A percentile compares a stretch with the other conserved stretches of the same genome.
Evolutionary conservation across 352 stramenopile genomes (phyloP).

Genomic region (Saprolegnia parasitica): DNA sequence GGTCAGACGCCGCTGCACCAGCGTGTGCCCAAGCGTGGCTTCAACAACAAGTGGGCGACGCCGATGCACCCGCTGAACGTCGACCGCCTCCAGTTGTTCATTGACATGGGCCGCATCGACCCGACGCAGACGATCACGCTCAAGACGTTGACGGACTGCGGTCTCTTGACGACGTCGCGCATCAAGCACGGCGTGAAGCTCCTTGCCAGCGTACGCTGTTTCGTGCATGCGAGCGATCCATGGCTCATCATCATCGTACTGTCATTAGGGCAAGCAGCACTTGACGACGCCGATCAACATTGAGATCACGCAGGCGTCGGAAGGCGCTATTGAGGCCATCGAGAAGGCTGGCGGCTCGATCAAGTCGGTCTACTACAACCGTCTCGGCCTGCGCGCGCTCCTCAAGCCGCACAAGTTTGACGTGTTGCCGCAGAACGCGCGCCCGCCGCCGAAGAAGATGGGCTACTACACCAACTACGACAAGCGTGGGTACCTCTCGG

Average conservation of each 20-base stretch:
- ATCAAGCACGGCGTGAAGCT: slow-evolving; percentile 97
- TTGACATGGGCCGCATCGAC: slow-evolving; percentile 95
- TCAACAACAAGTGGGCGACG: slow-evolving; percentile 93
- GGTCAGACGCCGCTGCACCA: slow-evolving; percentile 98
- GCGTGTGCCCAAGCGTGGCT: slow-evolving; percentile 96
- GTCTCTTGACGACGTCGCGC: slow-evolving; percentile 83
- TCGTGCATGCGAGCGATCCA: neutral
- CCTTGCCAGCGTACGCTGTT: slow-evolving; percentile 57
- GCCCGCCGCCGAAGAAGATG: slow-evolving; percentile 95
- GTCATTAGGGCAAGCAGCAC: slow-evolving; percentile 57
- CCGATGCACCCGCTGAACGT: slow-evolving; percentile 93
- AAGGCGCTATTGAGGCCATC: slow-evolving; percentile 92
- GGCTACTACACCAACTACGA: slow-evolving; percentile 96
- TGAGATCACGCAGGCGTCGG: slow-evolving; percentile 92
- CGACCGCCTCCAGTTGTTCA: slow-evolving; percentile 92
- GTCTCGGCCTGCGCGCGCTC: slow-evolving; percentile 89
- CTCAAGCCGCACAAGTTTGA: slow-evolving; percentile 97
- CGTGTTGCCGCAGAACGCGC: slow-evolving; percentile 87
- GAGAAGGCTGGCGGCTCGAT: slow-evolving; percentile 93
- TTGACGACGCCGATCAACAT: slow-evolving; percentile 90
- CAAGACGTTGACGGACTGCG: slow-evolving; percentile 85
- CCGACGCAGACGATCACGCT: slow-evolving; percentile 90
- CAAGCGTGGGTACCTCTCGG: slow-evolving; percentile 95
- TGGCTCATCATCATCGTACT: neutral
- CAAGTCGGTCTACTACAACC: slow-evolving; percentile 97